Percentiles rank a stretch among this genome's conserved stretches.
Evolutionary conservation across 208 protist genomes (phyloP).

Genomic region (Crithidia brevicula): DNA sequence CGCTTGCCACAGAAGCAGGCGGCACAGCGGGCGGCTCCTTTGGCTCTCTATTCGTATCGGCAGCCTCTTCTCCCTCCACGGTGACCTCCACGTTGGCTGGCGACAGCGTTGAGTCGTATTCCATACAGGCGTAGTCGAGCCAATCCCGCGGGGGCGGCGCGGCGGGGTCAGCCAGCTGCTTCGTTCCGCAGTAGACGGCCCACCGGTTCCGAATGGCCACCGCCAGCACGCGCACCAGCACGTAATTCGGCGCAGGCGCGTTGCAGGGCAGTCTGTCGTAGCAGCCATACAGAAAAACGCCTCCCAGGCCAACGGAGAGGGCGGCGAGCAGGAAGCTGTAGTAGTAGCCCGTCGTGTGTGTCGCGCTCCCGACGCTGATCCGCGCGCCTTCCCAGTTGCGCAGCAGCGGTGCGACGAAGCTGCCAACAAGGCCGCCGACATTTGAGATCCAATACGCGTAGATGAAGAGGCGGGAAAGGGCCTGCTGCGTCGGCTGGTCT

Average conservation of each 20-base stretch:
- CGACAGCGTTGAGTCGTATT: not conserved
- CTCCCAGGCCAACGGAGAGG: slow-evolving; percentile 40
- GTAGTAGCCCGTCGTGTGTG: slow-evolving; percentile 70
- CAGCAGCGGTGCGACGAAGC: slow-evolving; percentile 59
- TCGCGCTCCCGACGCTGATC: slow-evolving; percentile 28
- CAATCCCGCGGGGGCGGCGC: slow-evolving; percentile 14
- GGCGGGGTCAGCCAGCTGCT: not conserved
- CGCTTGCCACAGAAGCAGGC: not conserved
- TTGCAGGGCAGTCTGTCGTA: slow-evolving; percentile 39
- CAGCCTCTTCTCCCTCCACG: not conserved
- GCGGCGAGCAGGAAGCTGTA: slow-evolving; percentile 51
- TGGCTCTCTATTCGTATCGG: not conserved
- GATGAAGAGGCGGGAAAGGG: slow-evolving; percentile 55
- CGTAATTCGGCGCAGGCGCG: slow-evolving; percentile 43
- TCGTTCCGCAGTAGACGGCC: slow-evolving; percentile 5
- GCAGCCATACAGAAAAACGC: slow-evolving; percentile 30
- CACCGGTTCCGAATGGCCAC: slow-evolving; percentile 33
- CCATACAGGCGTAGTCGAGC: slow-evolving; percentile 24
- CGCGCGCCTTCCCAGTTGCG: slow-evolving; percentile 41
- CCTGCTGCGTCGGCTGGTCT: slow-evolving; percentile 22
- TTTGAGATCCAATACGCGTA: slow-evolving; percentile 66
- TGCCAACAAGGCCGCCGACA: slow-evolving; percentile 55
- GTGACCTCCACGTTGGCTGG: not conserved
- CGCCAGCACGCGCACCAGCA: slow-evolving; percentile 51
- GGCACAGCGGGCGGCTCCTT: not conserved